Base-by-base conservation (phyloP, 1,139 yeast species). In the Saccharomyces hybrid region DNA sequence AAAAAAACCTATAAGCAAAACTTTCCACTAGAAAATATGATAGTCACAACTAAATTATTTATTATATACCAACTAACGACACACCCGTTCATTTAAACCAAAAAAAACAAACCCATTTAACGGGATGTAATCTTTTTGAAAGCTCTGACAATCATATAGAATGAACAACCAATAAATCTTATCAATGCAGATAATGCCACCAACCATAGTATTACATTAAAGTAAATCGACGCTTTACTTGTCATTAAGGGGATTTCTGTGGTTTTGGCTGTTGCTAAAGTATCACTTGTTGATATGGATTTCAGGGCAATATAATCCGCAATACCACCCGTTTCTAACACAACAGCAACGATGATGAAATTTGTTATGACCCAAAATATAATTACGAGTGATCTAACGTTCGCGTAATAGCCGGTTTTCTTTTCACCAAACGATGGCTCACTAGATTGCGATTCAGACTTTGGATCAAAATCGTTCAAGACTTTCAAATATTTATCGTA, bases 171-270 rank as follows among this genome's bases (percentile, higher is more conserved):
- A 48, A 83, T 61, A 58, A 88, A 80, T 58, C 96, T 73, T 70
- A 88, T 80, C 4, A 84, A 74, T 1, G 96, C 95, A 79, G 87
- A 78, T 52, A 85, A 78, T 1, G 95, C 95, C 49, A 87, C 95
- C 54, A 86, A 73, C 93, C 95, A 87, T 58, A 88, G 77, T 56
- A 88, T 78, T 38, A 86, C 85, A 6, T 87, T 81, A 67, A 88
- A 83, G 66, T 84, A 86, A 44, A 84, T 75, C 44, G 77, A 67
- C 2, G 82, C 76, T 63, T 81, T 73, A 69, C 70, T 29, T 23
- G 67, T 54, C 41, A 61, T 48, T 23, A 61, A 52, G 11, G 65
- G 63, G n/a, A 54, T 55, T 41, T 57, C 53, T 6, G 54, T 56
- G 0, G 48, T 53, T 25, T 44, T 50, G n/a, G 73, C 73, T 47